Percentiles rank a stretch among this genome's conserved stretches.
Evolutionary conservation across 164 flowering plant genomes (phyloP).

Genomic region (Hamamelis virginiana): DNA sequence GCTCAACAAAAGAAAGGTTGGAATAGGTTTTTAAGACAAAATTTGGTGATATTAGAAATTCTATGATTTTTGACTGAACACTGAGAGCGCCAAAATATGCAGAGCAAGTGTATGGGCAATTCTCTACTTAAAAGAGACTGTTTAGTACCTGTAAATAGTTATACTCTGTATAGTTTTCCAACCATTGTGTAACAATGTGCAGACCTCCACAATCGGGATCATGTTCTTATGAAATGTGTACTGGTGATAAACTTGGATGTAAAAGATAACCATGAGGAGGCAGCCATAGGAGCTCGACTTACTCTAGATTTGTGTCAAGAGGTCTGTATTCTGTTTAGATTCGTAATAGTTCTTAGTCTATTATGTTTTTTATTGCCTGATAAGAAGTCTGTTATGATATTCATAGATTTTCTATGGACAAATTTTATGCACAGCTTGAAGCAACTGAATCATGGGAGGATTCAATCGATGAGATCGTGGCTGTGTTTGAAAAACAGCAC

Average conservation of each 20-base stretch:
- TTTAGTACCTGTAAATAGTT: too few relatives aligned
- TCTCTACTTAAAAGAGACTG: too few relatives aligned
- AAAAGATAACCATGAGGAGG: constrained; percentile 98
- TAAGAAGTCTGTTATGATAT: not conserved
- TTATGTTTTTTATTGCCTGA: too few relatives aligned
- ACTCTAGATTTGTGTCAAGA: constrained; percentile 76
- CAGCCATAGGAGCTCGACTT: constrained; percentile 83
- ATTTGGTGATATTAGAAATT: too few relatives aligned
- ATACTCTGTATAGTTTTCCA: too few relatives aligned
- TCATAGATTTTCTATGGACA: constrained; percentile 3
- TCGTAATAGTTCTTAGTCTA: not conserved
- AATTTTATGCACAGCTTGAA: constrained; percentile 57
- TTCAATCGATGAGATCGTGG: constrained; percentile 60
- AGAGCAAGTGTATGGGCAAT: too few relatives aligned
- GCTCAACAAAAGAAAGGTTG: too few relatives aligned
- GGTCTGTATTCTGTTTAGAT: constrained; percentile 33
- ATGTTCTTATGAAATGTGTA: constrained; percentile 64
- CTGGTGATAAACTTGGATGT: constrained; percentile 86
- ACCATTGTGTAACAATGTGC: constrained; percentile 22
- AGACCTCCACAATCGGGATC: constrained; percentile 85
- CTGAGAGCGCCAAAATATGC: too few relatives aligned
- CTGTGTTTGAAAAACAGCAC: constrained; percentile 73
- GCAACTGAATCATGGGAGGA: constrained; percentile 87
- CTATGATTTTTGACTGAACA: too few relatives aligned
- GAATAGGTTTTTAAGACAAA: too few relatives aligned